Base-by-base conservation (phyloP, 2,329 filamentous ascomycete species). In the Colletotrichum gigasporum region DNA sequence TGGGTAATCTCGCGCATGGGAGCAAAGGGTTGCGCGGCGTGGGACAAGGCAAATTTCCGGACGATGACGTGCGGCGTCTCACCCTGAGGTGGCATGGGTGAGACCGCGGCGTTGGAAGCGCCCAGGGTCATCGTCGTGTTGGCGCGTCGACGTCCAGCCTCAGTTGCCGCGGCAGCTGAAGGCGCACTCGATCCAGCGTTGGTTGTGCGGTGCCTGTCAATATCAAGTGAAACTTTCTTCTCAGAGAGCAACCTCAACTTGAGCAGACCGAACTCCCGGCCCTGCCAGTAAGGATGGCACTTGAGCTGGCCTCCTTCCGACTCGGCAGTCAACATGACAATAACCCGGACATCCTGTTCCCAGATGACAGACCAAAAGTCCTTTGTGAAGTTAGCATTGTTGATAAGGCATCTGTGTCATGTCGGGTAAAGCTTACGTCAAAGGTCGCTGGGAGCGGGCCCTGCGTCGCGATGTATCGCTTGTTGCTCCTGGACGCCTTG, bases 361-460 rank as follows among this genome's bases (percentile, higher is more conserved):
- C 96, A 99, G 28, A 98, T 85, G 10, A 97, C 91, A 65, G 93
- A 95, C 96, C 96, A 99, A 74, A 99, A 99, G 76, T 99, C 96
- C 92, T 96, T 69, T 3, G 52, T 30, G 18, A 6, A 18, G 16
- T 58, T 32, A 37, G 54, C 39, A 22, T n/a, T 22, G 20, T 39
- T 24, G 26, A 5, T n/a, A n/a, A n/a, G n/a, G n/a, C 1, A 11
- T 45, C 12, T 32, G 10, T 11, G 32, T n/a, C 16, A 18, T 24
- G 16, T 16, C 8, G 7, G n/a, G 2, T 34, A 1, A 16, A 16
- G 79, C 90, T 83, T 81, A 95, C 93, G 75, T 92, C 90, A 72
- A 97, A 97, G 0, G 96, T 99, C 51, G 92, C 90, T 18, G 96
- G 96, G 35, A 98, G 86, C 9, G 96, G 96, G 1, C 94, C 96